Evolutionary conservation across 2,329 filamentous ascomycete species (phyloP).

Genomic region (Massarina eburnea): DNA sequence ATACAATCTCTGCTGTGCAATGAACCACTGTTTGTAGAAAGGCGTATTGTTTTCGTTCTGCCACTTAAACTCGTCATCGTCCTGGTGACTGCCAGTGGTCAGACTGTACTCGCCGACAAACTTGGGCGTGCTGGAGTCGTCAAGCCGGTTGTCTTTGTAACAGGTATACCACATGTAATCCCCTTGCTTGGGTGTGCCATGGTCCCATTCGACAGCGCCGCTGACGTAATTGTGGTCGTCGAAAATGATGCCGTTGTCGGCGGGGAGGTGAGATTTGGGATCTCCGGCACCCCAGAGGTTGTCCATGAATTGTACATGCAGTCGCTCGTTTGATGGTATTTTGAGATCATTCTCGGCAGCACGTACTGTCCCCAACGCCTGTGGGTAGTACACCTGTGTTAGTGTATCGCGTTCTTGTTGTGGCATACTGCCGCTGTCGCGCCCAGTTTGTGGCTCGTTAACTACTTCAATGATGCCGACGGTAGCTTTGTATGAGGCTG

Average conservation of each 20-base stretch:
- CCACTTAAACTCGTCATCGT: constrained; percentile 52
- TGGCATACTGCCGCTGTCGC: constrained; percentile 7
- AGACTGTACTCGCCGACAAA: constrained; percentile 65
- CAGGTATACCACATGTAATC: constrained; percentile 57
- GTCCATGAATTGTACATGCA: constrained; percentile 60
- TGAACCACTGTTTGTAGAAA: constrained; percentile 61
- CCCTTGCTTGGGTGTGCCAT: constrained; percentile 38
- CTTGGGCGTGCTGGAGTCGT: constrained; percentile 44
- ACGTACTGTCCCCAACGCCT: constrained; percentile 51
- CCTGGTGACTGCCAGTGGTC: constrained; percentile 53
- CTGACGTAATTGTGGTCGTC: constrained; percentile 63
- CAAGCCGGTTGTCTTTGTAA: constrained; percentile 44
- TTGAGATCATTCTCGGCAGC: constrained; percentile 50
- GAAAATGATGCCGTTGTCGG: constrained; percentile 51
- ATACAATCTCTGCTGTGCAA: constrained; percentile 58
- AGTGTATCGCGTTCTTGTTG: constrained; percentile 30
- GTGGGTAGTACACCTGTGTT: constrained; percentile 49
- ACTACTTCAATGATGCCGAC: constrained; percentile 59
- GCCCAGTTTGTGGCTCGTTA: constrained; percentile 55
- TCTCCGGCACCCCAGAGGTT: constrained; percentile 59
- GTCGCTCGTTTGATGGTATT: constrained; percentile 46
- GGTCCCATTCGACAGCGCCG: constrained; percentile 31
- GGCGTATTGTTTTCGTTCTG: constrained; percentile 30
- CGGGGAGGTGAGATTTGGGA: constrained; percentile 50
- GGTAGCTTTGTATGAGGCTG: constrained; percentile 54